A percentile compares a stretch with the other conserved stretches of the same genome.
Evolutionary conservation across 495 filamentous ascomycete species (phyloP).

Genomic region (Tricharina praecox): DNA sequence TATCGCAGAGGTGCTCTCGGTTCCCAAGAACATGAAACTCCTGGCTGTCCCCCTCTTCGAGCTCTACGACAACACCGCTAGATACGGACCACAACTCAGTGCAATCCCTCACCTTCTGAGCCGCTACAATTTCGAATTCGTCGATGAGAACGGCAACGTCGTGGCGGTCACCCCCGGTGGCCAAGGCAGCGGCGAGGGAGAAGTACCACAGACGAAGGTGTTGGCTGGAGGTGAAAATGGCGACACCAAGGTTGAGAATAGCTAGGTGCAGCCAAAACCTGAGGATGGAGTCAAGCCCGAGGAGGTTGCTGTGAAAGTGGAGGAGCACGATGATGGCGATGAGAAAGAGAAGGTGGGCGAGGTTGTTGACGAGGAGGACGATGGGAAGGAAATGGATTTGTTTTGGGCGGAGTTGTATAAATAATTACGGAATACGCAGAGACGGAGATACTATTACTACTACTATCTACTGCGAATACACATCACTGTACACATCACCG

Average conservation of each 20-base stretch:
- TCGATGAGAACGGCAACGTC: constrained; percentile 85
- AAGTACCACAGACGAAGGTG: constrained; percentile 48
- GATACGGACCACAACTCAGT: constrained; percentile 89
- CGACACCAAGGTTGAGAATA: neutral
- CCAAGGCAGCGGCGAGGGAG: constrained; percentile 32
- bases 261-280: too few species aligned
- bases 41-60: constrained; percentile 93
- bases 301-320: too few species aligned
- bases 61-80: constrained; percentile 86
- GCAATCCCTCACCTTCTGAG: constrained; percentile 89
- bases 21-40: constrained; percentile 99
- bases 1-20: constrained; percentile 69
- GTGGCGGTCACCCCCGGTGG: constrained; percentile 71
- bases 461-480: too few species aligned
- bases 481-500: too few species aligned
- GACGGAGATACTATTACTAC: too few species aligned
- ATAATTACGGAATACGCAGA: too few species aligned
- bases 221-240: constrained; percentile 44
- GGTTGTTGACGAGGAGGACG: too few species aligned
- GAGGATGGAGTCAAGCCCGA: too few species aligned
- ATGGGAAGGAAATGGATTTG: too few species aligned
- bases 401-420: too few species aligned
- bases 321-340: too few species aligned
- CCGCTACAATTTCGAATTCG: constrained; percentile 92
- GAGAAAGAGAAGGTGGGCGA: too few species aligned